A percentile compares a stretch with the other conserved stretches of the same genome.
Conservation (phyloP, 768 basidiomycete genomes). For the Naganishia antarctica region DNA sequence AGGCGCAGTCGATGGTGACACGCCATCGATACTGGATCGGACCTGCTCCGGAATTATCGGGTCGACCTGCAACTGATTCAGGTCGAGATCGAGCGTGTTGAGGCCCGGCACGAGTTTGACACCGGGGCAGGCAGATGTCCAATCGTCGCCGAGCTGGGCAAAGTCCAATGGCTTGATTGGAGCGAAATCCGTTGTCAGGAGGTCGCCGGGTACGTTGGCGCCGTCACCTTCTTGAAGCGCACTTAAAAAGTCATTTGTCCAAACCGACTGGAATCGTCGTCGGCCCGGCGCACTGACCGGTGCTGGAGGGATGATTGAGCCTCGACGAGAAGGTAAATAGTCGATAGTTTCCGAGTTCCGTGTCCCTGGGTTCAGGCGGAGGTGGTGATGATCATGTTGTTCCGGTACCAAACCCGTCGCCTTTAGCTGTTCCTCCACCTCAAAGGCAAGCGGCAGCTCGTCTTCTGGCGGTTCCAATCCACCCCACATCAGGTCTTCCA, state of each 20-base stretch:
- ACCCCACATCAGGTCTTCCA: constrained; percentile 24
- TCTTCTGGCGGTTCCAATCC: constrained; percentile 18
- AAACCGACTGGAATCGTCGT: constrained; percentile 7
- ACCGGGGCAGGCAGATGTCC: constrained; percentile 5
- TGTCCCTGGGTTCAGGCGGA: too few species aligned
- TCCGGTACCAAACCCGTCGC: too few species aligned
- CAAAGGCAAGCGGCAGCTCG: constrained; percentile 5
- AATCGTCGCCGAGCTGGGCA: constrained; percentile 5
- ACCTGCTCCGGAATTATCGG: neutral
- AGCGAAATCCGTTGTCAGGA: neutral
- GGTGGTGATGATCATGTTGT: too few species aligned
- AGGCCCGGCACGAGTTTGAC: constrained; percentile 7
- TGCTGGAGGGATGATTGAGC: neutral
- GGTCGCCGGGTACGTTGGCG: neutral
- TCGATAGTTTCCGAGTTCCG: too few species aligned
- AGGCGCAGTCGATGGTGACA: neutral
- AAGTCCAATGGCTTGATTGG: constrained; percentile 3
- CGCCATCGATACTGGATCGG: neutral
- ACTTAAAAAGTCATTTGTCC: constrained; percentile 13
- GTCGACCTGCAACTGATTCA: neutral
- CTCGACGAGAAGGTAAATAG: neutral
- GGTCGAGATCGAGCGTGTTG: constrained; percentile 18
- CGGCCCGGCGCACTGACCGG: neutral
- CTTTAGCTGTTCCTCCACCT: constrained; percentile 6
- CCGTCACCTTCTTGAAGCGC: constrained; percentile 10